These are phyloP conservation scores for Pneumocystis sp. DNA, from an alignment of 1,139 yeast species.

Conservation along the genomic window DNA sequence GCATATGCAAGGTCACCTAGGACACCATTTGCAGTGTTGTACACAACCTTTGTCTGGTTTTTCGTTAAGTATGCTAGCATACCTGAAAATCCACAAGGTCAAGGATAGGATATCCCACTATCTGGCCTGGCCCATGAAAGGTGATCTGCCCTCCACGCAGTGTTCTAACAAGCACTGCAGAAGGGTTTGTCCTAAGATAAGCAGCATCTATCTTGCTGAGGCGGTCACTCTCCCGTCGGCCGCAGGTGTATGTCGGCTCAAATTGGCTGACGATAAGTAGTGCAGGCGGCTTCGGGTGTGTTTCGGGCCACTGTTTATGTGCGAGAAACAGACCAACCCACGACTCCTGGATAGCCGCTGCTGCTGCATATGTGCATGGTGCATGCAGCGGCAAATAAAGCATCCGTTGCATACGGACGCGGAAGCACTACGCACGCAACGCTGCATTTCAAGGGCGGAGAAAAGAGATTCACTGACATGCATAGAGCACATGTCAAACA, in stretches of 20 bases:
- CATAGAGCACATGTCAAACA: too few species aligned
- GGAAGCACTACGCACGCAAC: too few species aligned
- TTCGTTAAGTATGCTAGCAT: neutral
- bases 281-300: neutral
- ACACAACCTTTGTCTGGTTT: neutral
- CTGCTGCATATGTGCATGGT: neutral
- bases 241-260: constrained; percentile 75
- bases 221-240: constrained; percentile 49
- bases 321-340: neutral
- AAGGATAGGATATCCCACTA: constrained; percentile 69
- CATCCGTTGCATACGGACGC: neutral
- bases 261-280: constrained; percentile 32
- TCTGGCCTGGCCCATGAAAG: constrained; percentile 92
- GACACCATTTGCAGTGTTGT: neutral
- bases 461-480: too few species aligned
- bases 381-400: neutral
- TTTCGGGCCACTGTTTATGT: neutral
- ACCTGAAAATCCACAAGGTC: constrained; percentile 46
- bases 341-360: neutral
- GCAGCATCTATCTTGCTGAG: neutral
- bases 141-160: constrained; percentile 95
- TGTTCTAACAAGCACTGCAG: constrained; percentile 51
- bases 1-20: too few species aligned
- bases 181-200: constrained; percentile 17
- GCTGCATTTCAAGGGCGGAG: too few species aligned